Evolutionary conservation across 345 rosid genomes (phyloP), one percentile per base, ranked within the genome.

Genomic region (Acer campestre): DNA sequence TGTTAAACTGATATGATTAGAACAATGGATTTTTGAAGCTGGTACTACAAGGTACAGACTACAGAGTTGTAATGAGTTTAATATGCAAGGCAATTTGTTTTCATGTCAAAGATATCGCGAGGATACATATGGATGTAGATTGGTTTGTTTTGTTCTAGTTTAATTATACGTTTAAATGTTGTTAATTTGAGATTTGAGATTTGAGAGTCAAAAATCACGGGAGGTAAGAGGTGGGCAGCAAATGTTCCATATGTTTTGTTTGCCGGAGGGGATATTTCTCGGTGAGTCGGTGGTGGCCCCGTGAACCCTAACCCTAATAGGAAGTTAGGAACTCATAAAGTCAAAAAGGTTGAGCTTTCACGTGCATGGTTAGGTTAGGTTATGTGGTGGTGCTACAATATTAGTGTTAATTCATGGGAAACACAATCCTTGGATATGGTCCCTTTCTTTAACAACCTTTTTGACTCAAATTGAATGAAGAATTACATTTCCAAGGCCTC

Each of bases 261-360:
- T 4, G 18, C 18, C 59, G 42, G 17, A 13, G 31, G 16, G 53
- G 16, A 78, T 17, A 25, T 25, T 1, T 25, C 27, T 25, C 27
- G 27, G 27, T 25, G 27, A 25, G 1, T 25, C 27, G 29, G 61
- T 56, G 70, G 61, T 46, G 70, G 66, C 69, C 74, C 76, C 77
- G 77, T 71, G 80, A 82, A 49, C 73, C 71, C 64, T 16, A 7
- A 4, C 58, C 12, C 67, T 63, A 11, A 25, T 12, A 59, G 65
- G 9, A 22, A 70, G 62, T 46, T 12, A 59, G 65, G 9, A 22
- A 70, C 68, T 46, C 64, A 58, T 67, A 1, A 61, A 82, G 82
- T 75, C 77, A 71, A 71, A 82, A 79, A 73, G 55, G 23, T 10
- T n/a, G 27, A 27, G 31, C 46, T 61, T 75, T 42, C 79, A 82